phyloP scores from a whole-genome alignment of 345 rosid genomes.

The Geranium rotundifolium region DNA sequence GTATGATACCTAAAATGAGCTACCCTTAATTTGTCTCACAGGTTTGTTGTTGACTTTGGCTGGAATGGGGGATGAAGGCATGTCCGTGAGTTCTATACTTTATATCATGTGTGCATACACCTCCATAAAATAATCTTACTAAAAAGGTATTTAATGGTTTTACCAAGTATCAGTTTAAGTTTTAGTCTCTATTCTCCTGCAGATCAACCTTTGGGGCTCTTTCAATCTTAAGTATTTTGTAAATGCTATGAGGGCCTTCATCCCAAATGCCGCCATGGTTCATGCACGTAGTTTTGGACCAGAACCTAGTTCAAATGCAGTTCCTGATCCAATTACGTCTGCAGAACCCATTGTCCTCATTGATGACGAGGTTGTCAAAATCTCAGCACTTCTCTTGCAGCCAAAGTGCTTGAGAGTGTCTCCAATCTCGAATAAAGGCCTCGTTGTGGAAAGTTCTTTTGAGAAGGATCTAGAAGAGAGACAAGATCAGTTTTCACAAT shows the following conservation, averaged over 20 bases:
- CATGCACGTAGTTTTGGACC: constrained; percentile 75
- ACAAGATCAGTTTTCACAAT: background rate
- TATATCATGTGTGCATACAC: constrained; percentile 5
- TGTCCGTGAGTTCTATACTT: constrained; percentile 49
- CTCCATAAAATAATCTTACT: background rate
- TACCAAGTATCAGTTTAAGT: constrained; percentile 5
- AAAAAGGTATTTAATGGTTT: background rate
- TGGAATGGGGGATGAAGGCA: constrained; percentile 86
- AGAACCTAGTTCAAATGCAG: constrained; percentile 26
- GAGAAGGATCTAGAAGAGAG: background rate
- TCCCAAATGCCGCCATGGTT: constrained; percentile 96
- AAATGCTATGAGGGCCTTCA: constrained; percentile 86
- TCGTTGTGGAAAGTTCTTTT: background rate
- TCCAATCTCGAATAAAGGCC: background rate
- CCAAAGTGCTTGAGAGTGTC: constrained; percentile 13
- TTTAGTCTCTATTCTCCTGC: constrained; percentile 9
- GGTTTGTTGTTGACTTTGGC: constrained; percentile 89
- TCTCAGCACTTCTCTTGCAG: constrained; percentile 58
- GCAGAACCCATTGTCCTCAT: constrained; percentile 51
- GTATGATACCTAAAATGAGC: background rate
- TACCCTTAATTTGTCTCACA: constrained; percentile 16
- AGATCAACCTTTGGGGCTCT: constrained; percentile 97
- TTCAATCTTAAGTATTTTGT: constrained; percentile 77
- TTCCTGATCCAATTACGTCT: constrained; percentile 17
- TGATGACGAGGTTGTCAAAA: constrained; percentile 70